Conservation (phyloP, 2,329 filamentous ascomycete genomes). For the Ceratocystis eucalypticola region DNA sequence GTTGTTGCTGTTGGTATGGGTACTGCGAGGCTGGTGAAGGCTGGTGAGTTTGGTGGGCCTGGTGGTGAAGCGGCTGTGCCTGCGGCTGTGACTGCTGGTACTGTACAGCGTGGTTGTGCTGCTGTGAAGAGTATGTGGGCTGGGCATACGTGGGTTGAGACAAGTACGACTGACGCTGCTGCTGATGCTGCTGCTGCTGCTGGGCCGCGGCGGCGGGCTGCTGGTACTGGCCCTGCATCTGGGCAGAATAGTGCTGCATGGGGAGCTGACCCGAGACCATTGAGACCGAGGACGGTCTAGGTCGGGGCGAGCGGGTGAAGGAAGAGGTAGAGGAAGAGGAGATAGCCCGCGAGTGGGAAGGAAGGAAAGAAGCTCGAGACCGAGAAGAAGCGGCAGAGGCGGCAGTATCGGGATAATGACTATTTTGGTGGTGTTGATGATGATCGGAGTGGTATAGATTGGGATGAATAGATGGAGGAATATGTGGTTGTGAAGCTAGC, state of each 20-base stretch:
- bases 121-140: slow-evolving; percentile 13
- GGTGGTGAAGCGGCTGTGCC: slow-evolving; percentile 11
- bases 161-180: slow-evolving; percentile 15
- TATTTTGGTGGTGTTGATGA: slow-evolving; percentile 8
- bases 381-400: slow-evolving; percentile 7
- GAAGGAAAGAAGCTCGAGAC: not conserved
- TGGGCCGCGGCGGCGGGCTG: not conserved
- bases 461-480: slow-evolving; percentile 9
- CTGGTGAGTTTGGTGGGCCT: slow-evolving; percentile 5
- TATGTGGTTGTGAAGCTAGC: slow-evolving; percentile 17
- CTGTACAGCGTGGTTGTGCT: slow-evolving; percentile 14
- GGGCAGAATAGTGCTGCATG: slow-evolving; percentile 10
- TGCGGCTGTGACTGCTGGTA: slow-evolving; percentile 13
- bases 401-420: slow-evolving; percentile 5
- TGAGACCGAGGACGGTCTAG: slow-evolving; percentile 9
- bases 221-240: slow-evolving; percentile 15
- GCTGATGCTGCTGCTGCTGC: slow-evolving; percentile 7
- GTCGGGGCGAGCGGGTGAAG: slow-evolving; percentile 19
- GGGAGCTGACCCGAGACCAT: slow-evolving; percentile 16
- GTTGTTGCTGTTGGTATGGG: slow-evolving; percentile 21
- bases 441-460: slow-evolving; percentile 5
- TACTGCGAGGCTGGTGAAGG: not conserved
- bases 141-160: slow-evolving; percentile 10
- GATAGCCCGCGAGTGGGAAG: slow-evolving; percentile 34
- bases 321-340: slow-evolving; percentile 42